Evolutionary conservation across 495 filamentous ascomycete species (phyloP), one percentile per base, ranked within the genome.

Genomic region (Aspergillus conjunctus): DNA sequence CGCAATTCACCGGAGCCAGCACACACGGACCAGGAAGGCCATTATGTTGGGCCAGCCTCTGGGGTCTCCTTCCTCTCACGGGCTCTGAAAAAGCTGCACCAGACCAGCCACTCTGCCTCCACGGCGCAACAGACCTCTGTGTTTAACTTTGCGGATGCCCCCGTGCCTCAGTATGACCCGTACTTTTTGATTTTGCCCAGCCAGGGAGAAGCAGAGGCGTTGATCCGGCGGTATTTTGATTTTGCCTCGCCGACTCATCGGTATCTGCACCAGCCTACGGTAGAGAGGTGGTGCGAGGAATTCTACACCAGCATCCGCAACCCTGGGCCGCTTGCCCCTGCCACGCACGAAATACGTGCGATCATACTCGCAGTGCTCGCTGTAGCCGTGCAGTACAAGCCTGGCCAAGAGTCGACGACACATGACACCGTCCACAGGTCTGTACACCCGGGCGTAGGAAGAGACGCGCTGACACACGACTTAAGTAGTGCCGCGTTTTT

Each of bases 21-120:
- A 8, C 56, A 62, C 15, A 65, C 59, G 3, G 70, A 73, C 14
- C 58, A 66, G 22, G 49, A 71, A 21, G 70, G 70, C 8, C 66
- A 73, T 30, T 70, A 70, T 43, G 56, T 71, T 37, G 70, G 68
- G 1, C 68, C 70, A 4, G 63, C 70, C 5, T 69, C 68, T 1
- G 66, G 68, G 1, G 56, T 73, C 4, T 68, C 70, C 4, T 73
- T 73, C 52, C 68, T 73, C 10, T 60, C 62, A 11, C 59, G 70
- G 11, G 64, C 66, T 10, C 67, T 63, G 55, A 66, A 63, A 17
- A 61, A 65, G 1, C 51, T 70, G 3, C 53, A 63, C 26, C 56
- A 67, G 51, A 51, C 60, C 10, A 37, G 33, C 12, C 33, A 12
- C 33, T 37, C 33, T 37, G 46, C 59, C 9, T 57, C 61, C 1